Evolutionary conservation across 164 flowering plant species (phyloP), one percentile per base, ranked within the genome.

Genomic region (Aristolochia contorta): DNA sequence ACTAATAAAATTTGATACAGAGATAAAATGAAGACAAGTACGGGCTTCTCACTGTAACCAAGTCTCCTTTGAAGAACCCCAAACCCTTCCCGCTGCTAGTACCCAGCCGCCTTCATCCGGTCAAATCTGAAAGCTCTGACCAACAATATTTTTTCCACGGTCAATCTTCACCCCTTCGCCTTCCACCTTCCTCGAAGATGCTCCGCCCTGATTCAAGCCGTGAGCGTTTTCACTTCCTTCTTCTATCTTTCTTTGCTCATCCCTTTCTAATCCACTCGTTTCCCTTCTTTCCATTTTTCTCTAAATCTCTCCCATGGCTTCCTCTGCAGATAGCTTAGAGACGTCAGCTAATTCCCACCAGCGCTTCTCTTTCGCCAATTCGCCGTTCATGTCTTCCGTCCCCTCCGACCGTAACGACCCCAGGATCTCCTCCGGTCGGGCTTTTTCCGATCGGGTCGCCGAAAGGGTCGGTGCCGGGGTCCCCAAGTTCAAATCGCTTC

Each of bases 401-500:
- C 73, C 68, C 60, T 67, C 75, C 25, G 69, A 71, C 57, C 74
- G 7, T 13, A 37, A 20, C 47, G 41, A 58, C 27, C 18, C 48
- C 23, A 12, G 60, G 19, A 55, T 14, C n/a, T 19, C 23, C 5
- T 21, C 22, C 9, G 53, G 59, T 30, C 69, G 77, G 71, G 78
- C 77, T 21, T 41, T 67, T 25, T 65, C 71, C 22, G 76, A 75
- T 57, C 61, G 64, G 15, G n/a, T 52, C 14, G 57, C 54, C 2
- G 59, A 72, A 55, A 53, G 60, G 62, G 57, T 46, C 58, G 69
- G 70, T 12, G 37, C 58, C 49, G 87, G 77, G 14, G 59, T 77
- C 0, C 83, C 86, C 1, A 82, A 80, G 51, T 82, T 79, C 73
- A 88, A 80, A 62, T 82, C 96, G 13, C 50, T 69, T 51, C 69